A percentile compares a stretch with the other conserved stretches of the same genome.
These are phyloP conservation scores for Smittium mucronatum DNA, from an alignment of 371 early-diverging fungal species.

Conservation along the genomic window DNA sequence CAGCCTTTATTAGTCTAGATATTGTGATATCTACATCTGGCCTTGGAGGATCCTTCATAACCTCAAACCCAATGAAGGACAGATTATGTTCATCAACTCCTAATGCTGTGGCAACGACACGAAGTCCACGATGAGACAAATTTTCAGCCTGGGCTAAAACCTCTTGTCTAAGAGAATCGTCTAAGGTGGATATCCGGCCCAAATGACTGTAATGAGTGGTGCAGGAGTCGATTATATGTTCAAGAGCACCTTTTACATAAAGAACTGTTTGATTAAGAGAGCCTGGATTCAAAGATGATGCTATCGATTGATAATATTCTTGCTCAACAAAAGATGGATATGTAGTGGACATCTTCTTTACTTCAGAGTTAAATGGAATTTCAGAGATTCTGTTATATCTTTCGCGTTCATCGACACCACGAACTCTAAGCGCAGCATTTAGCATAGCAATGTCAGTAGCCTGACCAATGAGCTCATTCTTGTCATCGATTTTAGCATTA, in stretches of 20 bases:
- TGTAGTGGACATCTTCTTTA: constrained; percentile 63
- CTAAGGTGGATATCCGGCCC: constrained; percentile 41
- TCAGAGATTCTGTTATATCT: constrained; percentile 45
- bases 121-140: constrained; percentile 68
- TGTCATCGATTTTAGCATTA: constrained; percentile 26
- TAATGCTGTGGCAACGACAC: constrained; percentile 74
- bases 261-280: constrained; percentile 32
- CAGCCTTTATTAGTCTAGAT: constrained; percentile 72
- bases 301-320: background rate
- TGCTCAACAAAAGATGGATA: constrained; percentile 20
- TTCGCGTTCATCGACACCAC: constrained; percentile 22
- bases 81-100: constrained; percentile 66
- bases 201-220: constrained; percentile 38
- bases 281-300: background rate
- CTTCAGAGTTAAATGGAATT: constrained; percentile 80
- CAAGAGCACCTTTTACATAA: constrained; percentile 91
- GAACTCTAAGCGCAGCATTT: constrained; percentile 21
- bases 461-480: constrained; percentile 40
- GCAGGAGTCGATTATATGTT: constrained; percentile 82
- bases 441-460: constrained; percentile 41
- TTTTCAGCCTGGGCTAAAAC: constrained; percentile 48
- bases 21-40: constrained; percentile 82
- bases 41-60: constrained; percentile 95
- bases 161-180: constrained; percentile 32
- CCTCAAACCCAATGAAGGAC: constrained; percentile 86